Percentiles rank a stretch among this genome's conserved stretches.
Conservation (phyloP, 1,139 yeast species). For the Geotrichum candidum region DNA sequence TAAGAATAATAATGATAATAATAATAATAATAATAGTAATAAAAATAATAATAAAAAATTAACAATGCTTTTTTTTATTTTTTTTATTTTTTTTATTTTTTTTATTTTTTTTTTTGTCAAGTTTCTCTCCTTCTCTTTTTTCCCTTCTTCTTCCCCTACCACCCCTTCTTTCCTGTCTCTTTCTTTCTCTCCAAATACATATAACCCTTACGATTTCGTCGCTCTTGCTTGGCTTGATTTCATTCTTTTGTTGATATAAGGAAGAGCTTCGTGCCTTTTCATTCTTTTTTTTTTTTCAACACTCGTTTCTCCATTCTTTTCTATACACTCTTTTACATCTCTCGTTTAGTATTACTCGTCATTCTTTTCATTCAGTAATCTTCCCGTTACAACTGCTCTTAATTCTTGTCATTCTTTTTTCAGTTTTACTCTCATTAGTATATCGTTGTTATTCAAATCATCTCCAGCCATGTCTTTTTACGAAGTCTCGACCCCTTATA, state of each 20-base stretch:
- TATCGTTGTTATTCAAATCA: not conserved
- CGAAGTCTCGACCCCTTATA: slow-evolving; percentile 9
- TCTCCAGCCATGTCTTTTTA: slow-evolving; percentile 8
- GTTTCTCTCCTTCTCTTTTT: not conserved
- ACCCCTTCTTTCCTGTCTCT: not conserved
- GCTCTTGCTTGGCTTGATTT: not conserved
- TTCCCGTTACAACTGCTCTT: not conserved
- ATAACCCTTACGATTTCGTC: not conserved
- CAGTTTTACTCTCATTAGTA: not conserved
- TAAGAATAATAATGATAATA: not conserved
- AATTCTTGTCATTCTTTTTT: not conserved
- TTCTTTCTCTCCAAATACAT: not conserved
- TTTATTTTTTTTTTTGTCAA: not conserved
- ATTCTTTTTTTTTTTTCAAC: not conserved
- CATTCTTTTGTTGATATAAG: not conserved
- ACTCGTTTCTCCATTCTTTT: not conserved
- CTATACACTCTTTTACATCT: slow-evolving; percentile 2
- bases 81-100: not conserved
- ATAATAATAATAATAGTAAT: not conserved
- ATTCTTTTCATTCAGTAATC: not conserved
- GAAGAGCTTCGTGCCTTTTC: slow-evolving; percentile 1
- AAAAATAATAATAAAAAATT: too few species aligned
- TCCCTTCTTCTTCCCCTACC: not conserved
- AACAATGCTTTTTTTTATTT: not conserved
- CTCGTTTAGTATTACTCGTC: not conserved